Percentiles rank a stretch among this genome's conserved stretches.
phyloP scores from a whole-genome alignment of 2,329 filamentous ascomycete genomes.

The Ascochyta lentis region DNA sequence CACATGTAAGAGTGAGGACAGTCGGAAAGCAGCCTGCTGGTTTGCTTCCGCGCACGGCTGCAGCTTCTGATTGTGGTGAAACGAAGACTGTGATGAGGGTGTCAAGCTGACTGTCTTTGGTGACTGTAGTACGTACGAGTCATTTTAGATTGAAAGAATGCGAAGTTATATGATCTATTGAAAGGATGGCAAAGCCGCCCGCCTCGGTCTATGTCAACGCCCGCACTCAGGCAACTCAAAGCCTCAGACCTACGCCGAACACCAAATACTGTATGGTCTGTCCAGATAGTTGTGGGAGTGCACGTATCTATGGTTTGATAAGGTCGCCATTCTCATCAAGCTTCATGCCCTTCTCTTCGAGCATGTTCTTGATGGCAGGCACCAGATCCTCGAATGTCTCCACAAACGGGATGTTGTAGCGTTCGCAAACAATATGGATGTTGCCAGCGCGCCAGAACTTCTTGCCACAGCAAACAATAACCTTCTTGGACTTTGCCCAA shows the following conservation, averaged over 20 bases:
- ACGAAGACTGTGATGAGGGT: not conserved
- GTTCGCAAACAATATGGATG: conserved; percentile 63
- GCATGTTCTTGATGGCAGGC: conserved; percentile 42
- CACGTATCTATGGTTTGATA: not conserved
- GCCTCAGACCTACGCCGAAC: not conserved
- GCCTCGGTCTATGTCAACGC: not conserved
- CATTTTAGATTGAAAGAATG: no score
- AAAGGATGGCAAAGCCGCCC: no score
- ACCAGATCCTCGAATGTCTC: conserved; percentile 53
- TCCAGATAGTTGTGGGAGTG: not conserved
- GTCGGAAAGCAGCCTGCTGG: not conserved
- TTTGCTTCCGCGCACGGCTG: not conserved
- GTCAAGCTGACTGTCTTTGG: not conserved
- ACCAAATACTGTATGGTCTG: not conserved
- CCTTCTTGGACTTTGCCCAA: conserved; percentile 53
- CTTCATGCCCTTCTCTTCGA: conserved; percentile 39
- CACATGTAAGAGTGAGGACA: no score
- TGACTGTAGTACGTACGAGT: no score
- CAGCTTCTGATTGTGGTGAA: not conserved
- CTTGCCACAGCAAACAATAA: conserved; percentile 61
- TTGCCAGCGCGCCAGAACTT: conserved; percentile 67
- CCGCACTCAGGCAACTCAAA: not conserved
- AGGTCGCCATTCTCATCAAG: conserved; percentile 26
- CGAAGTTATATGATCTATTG: no score
- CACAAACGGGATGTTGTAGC: conserved; percentile 56